Evolutionary conservation across 2,329 filamentous ascomycete species (phyloP).

Genomic region (Microsporum ferrugineum): DNA sequence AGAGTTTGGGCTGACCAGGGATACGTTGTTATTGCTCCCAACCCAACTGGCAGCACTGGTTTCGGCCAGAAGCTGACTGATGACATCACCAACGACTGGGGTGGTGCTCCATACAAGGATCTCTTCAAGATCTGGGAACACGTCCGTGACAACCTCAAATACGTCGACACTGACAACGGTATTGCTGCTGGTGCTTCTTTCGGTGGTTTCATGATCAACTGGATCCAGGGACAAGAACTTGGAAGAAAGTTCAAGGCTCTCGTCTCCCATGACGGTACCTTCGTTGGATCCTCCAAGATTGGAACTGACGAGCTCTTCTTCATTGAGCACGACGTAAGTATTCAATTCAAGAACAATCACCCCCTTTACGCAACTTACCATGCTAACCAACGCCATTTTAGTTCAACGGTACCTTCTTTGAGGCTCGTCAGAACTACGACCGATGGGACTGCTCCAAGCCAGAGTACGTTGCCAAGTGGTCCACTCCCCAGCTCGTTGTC

Average conservation of each 20-base stretch:
- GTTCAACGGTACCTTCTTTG: conserved; percentile 41
- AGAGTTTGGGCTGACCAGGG: conserved; percentile 79
- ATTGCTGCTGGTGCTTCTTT: conserved; percentile 33
- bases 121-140: conserved; percentile 68
- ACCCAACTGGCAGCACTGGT: conserved; percentile 71
- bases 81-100: conserved; percentile 71
- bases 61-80: conserved; percentile 70
- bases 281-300: conserved; percentile 47
- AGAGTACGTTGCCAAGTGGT: conserved; percentile 53
- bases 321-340: conserved; percentile 35
- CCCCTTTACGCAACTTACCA: neutral
- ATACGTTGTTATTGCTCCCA: conserved; percentile 70
- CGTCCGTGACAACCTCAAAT: conserved; percentile 37
- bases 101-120: conserved; percentile 72
- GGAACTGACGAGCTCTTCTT: conserved; percentile 44
- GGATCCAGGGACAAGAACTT: conserved; percentile 79
- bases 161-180: conserved; percentile 29
- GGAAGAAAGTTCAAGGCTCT: conserved; percentile 78
- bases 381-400: conserved; percentile 14
- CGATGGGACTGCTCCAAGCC: conserved; percentile 55
- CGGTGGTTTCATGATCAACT: conserved; percentile 48
- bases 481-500: conserved; percentile 71
- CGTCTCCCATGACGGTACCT: conserved; percentile 80
- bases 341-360: neutral
- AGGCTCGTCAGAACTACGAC: conserved; percentile 50